These are phyloP conservation scores for Eimeria praecox DNA, from an alignment of 169 alveolate genomes.

Conservation along the genomic window DNA sequence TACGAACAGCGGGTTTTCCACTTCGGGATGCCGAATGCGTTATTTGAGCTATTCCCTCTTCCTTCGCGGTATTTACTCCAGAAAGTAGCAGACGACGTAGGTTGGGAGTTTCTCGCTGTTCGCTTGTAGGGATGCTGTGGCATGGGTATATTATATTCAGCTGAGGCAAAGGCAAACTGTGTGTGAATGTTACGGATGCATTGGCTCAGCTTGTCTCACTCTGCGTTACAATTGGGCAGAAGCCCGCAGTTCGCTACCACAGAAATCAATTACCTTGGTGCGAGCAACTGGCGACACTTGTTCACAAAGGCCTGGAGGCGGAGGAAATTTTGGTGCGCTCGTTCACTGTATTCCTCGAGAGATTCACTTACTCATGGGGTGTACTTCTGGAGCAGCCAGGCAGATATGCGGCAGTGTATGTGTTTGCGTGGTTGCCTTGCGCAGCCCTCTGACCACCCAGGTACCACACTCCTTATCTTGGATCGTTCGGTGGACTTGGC, in stretches of 20 bases:
- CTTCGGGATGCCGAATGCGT: conserved; percentile 67
- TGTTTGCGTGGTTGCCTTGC: conserved; percentile 22
- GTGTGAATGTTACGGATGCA: background rate
- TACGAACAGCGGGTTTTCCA: conserved; percentile 81
- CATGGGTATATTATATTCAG: background rate
- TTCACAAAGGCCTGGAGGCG: conserved; percentile 55
- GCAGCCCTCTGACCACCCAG: conserved; percentile 38
- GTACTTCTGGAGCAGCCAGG: background rate
- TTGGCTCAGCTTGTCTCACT: conserved; percentile 69
- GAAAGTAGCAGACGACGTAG: conserved; percentile 71
- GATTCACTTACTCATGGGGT: too few species aligned
- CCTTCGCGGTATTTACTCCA: conserved; percentile 53
- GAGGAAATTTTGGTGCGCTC: conserved; percentile 31
- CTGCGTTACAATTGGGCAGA: conserved; percentile 78
- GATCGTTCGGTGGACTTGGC: conserved; percentile 82
- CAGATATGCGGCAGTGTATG: background rate
- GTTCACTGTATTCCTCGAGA: background rate
- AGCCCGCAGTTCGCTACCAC: conserved; percentile 81
- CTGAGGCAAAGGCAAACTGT: background rate
- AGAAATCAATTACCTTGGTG: conserved; percentile 50
- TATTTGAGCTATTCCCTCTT: conserved; percentile 73
- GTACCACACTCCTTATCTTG: conserved; percentile 56
- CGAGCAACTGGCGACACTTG: conserved; percentile 59
- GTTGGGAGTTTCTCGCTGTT: background rate
- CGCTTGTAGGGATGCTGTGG: background rate